A percentile compares a stretch with the other conserved stretches of the same genome.
Conservation (phyloP, 2,329 filamentous ascomycete genomes). For the Pyrenophora seminiperda region DNA sequence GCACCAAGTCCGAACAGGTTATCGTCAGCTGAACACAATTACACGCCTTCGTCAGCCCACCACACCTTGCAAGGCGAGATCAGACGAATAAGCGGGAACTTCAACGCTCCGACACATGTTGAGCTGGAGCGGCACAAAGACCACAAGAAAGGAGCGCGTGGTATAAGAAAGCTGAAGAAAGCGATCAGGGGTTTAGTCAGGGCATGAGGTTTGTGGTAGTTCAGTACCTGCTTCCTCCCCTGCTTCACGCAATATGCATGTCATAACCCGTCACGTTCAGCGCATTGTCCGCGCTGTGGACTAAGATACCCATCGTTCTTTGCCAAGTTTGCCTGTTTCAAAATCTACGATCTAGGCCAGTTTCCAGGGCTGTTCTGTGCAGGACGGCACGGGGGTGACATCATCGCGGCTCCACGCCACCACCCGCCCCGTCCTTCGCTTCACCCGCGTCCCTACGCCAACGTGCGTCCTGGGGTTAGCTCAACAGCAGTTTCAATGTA, state of each 20-base stretch:
- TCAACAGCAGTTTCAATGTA: neutral
- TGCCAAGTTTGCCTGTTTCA: slow-evolving; percentile 1
- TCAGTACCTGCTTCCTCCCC: slow-evolving; percentile 3
- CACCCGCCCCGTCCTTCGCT: slow-evolving; percentile 15
- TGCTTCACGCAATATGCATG: neutral
- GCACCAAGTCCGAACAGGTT: slow-evolving; percentile 8
- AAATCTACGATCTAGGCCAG: slow-evolving; percentile 3
- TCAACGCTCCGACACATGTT: slow-evolving; percentile 36
- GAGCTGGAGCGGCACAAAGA: slow-evolving; percentile 28
- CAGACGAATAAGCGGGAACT: slow-evolving; percentile 30
- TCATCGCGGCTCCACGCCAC: slow-evolving; percentile 20
- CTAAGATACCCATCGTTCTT: slow-evolving; percentile 13
- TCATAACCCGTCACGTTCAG: slow-evolving; percentile 3
- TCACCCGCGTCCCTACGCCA: slow-evolving; percentile 6
- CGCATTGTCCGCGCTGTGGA: slow-evolving; percentile 5
- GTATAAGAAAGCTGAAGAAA: slow-evolving; percentile 21
- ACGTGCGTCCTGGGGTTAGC: slow-evolving; percentile 5
- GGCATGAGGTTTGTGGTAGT: slow-evolving; percentile 10
- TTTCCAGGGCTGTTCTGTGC: slow-evolving; percentile 9
- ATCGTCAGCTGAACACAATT: slow-evolving; percentile 13
- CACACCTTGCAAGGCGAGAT: slow-evolving; percentile 17
- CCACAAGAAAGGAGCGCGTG: slow-evolving; percentile 14
- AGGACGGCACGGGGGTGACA: slow-evolving; percentile 11
- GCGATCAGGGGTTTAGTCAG: slow-evolving; percentile 21
- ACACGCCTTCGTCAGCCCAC: slow-evolving; percentile 8